These are phyloP conservation scores for Silene noctiflora DNA, from an alignment of 179 eudicot species.

Conservation along the genomic window DNA sequence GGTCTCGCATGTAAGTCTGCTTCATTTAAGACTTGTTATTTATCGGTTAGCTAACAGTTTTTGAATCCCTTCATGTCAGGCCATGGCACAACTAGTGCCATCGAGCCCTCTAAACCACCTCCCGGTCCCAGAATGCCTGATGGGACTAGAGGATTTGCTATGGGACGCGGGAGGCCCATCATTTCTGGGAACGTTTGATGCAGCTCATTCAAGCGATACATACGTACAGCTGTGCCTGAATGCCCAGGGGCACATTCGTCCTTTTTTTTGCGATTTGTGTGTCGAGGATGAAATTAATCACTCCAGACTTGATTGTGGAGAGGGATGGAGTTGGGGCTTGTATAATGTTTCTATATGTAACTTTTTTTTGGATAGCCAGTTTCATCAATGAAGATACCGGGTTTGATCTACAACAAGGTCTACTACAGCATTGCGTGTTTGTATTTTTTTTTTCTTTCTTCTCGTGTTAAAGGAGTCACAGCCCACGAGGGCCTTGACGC, in stretches of 20 bases:
- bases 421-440: no score
- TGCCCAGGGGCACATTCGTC: slow-evolving; percentile 1
- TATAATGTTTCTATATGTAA: not conserved
- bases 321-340: slow-evolving; percentile 13
- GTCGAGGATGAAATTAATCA: slow-evolving; percentile 1
- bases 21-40: not conserved
- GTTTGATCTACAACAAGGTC: not conserved
- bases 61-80: slow-evolving; percentile 33
- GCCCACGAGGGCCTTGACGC: no score
- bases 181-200: slow-evolving; percentile 5
- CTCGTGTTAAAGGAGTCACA: no score
- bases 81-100: slow-evolving; percentile 45
- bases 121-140: slow-evolving; percentile 97
- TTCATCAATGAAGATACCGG: not conserved
- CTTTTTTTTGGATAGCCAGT: not conserved
- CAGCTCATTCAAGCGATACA: not conserved
- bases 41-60: not conserved
- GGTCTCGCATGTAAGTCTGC: not conserved
- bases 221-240: not conserved
- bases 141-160: slow-evolving; percentile 79
- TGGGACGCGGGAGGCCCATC: slow-evolving; percentile 88
- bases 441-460: no score
- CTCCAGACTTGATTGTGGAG: not conserved
- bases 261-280: slow-evolving; percentile 3
- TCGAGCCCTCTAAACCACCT: slow-evolving; percentile 61